Evolutionary conservation across 2,329 filamentous ascomycete genomes (phyloP), one percentile per base, ranked within the genome.

Genomic region (Calonectria hongkongensis): DNA sequence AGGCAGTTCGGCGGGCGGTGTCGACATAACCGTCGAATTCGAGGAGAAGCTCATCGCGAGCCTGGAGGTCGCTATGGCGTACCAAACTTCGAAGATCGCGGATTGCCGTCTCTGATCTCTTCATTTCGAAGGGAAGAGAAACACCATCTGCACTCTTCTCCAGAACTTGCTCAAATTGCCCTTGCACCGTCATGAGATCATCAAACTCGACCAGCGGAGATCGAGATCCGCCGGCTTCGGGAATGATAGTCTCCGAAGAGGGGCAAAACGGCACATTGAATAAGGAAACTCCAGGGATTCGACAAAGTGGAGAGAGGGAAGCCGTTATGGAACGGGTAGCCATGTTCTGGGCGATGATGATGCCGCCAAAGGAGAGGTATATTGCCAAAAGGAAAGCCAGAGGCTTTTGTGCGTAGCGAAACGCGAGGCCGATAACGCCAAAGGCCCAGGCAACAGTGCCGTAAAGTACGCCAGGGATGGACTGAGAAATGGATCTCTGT

Each of bases 21-120:
- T 93, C 91, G 76, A 97, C 91, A 83, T 96, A 97, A 63, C 90
- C 90, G 74, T 94, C 90, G 70, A 97, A 94, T 81, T 96, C 94
- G 27, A 92, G 88, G 5, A 94, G 90, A 15, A 97, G 89, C 82
- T 95, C 93, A 43, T 93, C 89, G 36, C 90, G 90, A 48, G 90
- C 90, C 30, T 91, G 90, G 0, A 97, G 86, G 27, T 90, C 88
- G 76, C 93, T 95, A 83, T 92, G 92, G 47, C 90, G 88, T 41
- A 97, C 93, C 54, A 95, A 88, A 30, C 91, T 92, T 39, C 93
- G 91, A 28, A 97, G 85, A 78, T 96, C 94, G 48, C 94, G 90
- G 43, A 97, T 92, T 1, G 93, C 92, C 2, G 91, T 87, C 82
- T 96, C 94, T 3, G 92, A 92, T 12, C 91, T 89, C 85, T 95